Base-by-base conservation (phyloP, 2,329 filamentous ascomycete species). In the Colletotrichum cuscutae region DNA sequence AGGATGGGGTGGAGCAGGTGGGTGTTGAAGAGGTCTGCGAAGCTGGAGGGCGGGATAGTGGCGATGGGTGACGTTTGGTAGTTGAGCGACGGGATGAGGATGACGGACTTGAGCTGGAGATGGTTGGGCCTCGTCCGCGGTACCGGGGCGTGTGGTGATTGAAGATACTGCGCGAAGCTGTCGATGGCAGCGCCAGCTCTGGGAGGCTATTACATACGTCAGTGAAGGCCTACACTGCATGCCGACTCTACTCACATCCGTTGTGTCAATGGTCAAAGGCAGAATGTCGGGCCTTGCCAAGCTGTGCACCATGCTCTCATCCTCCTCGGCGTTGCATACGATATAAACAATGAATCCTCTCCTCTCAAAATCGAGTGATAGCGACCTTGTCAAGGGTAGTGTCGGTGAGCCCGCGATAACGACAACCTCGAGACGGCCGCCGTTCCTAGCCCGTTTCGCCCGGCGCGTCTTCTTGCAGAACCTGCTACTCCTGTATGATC, bases 261-360 rank as follows among this genome's bases (percentile, higher is more conserved):
- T 93, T 46, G 97, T 91, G 78, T 98, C 95, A 75, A 98, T 88
- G 80, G 91, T 91, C 71, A 99, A 84, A 8, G 96, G 91, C 75
- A 93, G 90, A 75, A 98, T 93, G 80, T 98, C 97, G 7, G 91
- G 87, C 74, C 95, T 89, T n/a, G 91, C 89, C 81, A 97, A 90
- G 73, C 90, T 89, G 73, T 94, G 90, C 15, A 98, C 91, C 75
- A 93, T 85, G 46, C 92, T 87, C 81, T 98, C 95, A 76, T 98
- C 96, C 77, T 98, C 94, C 72, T 91, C 85, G n/a, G 91, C 94
- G 75, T 91, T 93, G 78, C 95, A 96, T 1, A 97, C 94, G 73
- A 99, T 88, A 81, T 95, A 99, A 68, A 98, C 94, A 73, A 98
- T 94, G 81, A 97, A 98, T 5, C 97, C 97, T 75, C 95, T 91